These are phyloP conservation scores for Ilex paraguariensis DNA, from an alignment of 305 asterid species.

Conservation along the genomic window DNA sequence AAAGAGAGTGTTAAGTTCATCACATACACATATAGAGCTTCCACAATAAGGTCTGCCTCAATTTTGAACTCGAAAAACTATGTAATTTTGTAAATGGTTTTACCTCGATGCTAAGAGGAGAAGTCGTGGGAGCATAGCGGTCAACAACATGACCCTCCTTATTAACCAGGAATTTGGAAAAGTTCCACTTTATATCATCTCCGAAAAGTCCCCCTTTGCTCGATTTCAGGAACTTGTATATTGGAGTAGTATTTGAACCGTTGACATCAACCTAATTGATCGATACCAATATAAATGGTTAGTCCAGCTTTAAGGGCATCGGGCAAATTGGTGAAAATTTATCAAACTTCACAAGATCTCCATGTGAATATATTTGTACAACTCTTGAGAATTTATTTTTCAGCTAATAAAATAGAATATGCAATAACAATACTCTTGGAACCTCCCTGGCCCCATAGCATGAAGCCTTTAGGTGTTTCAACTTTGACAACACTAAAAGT, in stretches of 20 bases:
- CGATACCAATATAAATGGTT: background rate
- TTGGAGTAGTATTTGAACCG: slow-evolving; percentile 63
- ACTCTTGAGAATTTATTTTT: no score
- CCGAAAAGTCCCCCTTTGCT: slow-evolving; percentile 78
- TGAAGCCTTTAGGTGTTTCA: no score
- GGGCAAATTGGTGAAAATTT: no score
- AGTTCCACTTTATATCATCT: slow-evolving; percentile 81
- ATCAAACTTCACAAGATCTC: no score
- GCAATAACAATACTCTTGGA: no score
- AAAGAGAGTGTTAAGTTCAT: background rate
- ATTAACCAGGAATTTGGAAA: slow-evolving; percentile 77
- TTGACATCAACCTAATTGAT: slow-evolving; percentile 72
- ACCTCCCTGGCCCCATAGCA: no score
- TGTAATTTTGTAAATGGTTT: background rate
- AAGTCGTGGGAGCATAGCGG: slow-evolving; percentile 86
- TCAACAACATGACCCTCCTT: slow-evolving; percentile 77
- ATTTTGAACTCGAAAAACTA: background rate
- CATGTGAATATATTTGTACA: no score
- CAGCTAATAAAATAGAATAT: no score
- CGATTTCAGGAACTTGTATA: slow-evolving; percentile 68
- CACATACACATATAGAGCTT: background rate
- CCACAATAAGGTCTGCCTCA: background rate
- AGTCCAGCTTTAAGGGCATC: no score
- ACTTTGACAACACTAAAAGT: no score
- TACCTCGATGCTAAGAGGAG: slow-evolving; percentile 93